Conservation (phyloP, 1,284 basidiomycete genomes). For the Athelia psychrophila region DNA sequence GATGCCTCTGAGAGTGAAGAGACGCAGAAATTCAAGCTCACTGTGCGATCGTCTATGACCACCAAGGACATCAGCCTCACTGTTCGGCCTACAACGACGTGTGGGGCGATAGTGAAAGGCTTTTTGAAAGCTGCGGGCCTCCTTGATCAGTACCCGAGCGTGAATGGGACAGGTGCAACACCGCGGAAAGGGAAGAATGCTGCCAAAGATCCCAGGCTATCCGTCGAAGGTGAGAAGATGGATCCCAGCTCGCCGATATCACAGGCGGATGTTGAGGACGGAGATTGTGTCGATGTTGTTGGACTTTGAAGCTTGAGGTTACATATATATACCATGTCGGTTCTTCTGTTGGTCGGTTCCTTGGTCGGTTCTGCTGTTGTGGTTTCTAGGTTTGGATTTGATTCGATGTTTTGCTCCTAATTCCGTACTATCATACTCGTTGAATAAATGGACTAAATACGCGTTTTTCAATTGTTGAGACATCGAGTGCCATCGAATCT, state of each 20-base stretch:
- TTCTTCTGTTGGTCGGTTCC: no score
- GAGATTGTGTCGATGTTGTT: slow-evolving; percentile 70
- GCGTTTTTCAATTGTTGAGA: no score
- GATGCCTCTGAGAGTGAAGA: slow-evolving; percentile 36
- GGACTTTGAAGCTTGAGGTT: slow-evolving; percentile 41
- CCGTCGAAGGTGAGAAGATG: slow-evolving; percentile 70
- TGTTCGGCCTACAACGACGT: slow-evolving; percentile 71
- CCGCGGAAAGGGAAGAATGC: slow-evolving; percentile 24
- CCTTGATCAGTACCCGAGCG: slow-evolving; percentile 45
- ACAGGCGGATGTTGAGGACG: slow-evolving; percentile 69
- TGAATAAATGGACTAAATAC: no score
- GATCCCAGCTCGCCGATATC: slow-evolving; percentile 53
- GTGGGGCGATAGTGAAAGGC: slow-evolving; percentile 66
- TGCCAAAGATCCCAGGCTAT: slow-evolving; percentile 45
- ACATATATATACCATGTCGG: no score
- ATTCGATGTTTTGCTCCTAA: no score
- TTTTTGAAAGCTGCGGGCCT: slow-evolving; percentile 65
- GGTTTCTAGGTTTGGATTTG: no score
- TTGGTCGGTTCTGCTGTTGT: no score
- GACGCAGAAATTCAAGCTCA: slow-evolving; percentile 58
- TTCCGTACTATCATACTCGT: no score
- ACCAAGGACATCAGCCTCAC: slow-evolving; percentile 56
- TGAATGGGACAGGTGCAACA: slow-evolving; percentile 9
- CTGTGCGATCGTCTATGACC: slow-evolving; percentile 52
- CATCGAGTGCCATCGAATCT: no score